These are phyloP conservation scores for Arachnomyces sp. DNA, from an alignment of 2,329 filamentous ascomycete species.

Conservation along the genomic window DNA sequence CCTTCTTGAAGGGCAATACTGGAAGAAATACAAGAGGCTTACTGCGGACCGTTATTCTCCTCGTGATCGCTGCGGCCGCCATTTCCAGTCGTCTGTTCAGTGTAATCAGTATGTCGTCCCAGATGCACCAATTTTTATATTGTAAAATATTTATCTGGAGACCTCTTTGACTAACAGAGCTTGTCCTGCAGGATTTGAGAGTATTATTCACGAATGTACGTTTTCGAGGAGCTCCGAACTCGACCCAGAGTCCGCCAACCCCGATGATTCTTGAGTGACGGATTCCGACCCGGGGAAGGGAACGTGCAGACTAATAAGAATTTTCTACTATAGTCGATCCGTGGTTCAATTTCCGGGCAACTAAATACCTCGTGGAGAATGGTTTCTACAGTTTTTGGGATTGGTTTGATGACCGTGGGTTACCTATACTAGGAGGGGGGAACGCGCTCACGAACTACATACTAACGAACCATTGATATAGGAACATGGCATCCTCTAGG, in stretches of 20 bases:
- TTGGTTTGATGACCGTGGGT: constrained; percentile 94
- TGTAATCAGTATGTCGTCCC: constrained; percentile 71
- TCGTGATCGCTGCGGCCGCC: constrained; percentile 82
- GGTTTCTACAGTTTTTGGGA: constrained; percentile 99
- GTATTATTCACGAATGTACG: constrained; percentile 99
- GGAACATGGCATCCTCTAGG: constrained; percentile 98
- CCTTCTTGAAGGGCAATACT: constrained; percentile 68
- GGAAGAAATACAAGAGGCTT: constrained; percentile 75
- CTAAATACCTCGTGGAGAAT: constrained; percentile 93
- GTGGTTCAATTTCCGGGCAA: constrained; percentile 99
- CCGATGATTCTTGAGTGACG: not conserved
- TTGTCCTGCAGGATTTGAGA: constrained; percentile 68
- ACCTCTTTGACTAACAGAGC: not conserved
- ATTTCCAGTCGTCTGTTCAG: constrained; percentile 93
- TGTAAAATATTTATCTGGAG: too few species aligned
- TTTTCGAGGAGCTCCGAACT: constrained; percentile 21
- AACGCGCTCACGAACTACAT: constrained; percentile 6
- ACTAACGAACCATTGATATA: constrained; percentile 24
- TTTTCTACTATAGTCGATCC: constrained; percentile 66
- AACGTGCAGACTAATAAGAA: constrained; percentile 7
- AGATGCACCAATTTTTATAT: too few species aligned
- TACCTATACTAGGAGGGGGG: constrained; percentile 9
- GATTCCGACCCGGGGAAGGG: not conserved
- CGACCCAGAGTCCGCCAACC: constrained; percentile 1
- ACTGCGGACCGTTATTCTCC: constrained; percentile 81